Evolutionary conservation across 2,329 filamentous ascomycete species (phyloP).

Genomic region (Chalaropsis ovoidea): DNA sequence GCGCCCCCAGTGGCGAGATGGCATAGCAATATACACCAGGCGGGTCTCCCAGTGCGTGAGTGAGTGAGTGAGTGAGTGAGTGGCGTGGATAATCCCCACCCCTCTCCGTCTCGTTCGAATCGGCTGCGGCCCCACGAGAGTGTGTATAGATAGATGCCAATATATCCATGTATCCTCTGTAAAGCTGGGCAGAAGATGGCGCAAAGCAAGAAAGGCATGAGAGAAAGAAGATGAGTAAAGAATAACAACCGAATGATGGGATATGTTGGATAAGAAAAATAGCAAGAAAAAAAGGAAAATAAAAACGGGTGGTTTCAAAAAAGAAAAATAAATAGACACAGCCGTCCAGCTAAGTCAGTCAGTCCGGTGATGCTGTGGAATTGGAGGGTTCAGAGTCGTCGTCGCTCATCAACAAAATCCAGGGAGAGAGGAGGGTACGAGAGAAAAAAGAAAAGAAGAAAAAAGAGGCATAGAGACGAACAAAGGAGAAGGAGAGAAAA

Average conservation of each 20-base stretch:
- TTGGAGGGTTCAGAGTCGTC: constrained; percentile 23
- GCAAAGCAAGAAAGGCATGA: constrained; percentile 4
- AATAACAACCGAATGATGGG: constrained; percentile 8
- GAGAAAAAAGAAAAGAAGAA: constrained; percentile 4
- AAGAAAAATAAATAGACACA: constrained; percentile 22
- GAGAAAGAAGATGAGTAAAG: constrained; percentile 9
- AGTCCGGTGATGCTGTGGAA: constrained; percentile 7
- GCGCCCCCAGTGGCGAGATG: no score
- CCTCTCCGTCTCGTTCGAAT: not conserved
- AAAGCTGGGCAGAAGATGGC: constrained; percentile 1
- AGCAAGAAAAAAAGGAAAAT: not conserved
- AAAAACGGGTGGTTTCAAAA: constrained; percentile 17
- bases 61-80: no score
- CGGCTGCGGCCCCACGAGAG: not conserved
- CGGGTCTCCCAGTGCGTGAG: no score
- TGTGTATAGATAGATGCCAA: not conserved
- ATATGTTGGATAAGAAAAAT: constrained; percentile 13
- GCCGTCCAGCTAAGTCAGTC: constrained; percentile 18
- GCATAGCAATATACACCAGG: no score
- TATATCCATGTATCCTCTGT: not conserved
- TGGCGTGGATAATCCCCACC: not conserved
- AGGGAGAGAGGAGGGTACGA: constrained; percentile 9
- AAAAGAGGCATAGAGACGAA: constrained; percentile 13
- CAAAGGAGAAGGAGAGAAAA: constrained; percentile 7
- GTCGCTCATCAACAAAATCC: constrained; percentile 22